Conservation (phyloP, 352 stramenopile species). For the Globisporangium echinulatum region DNA sequence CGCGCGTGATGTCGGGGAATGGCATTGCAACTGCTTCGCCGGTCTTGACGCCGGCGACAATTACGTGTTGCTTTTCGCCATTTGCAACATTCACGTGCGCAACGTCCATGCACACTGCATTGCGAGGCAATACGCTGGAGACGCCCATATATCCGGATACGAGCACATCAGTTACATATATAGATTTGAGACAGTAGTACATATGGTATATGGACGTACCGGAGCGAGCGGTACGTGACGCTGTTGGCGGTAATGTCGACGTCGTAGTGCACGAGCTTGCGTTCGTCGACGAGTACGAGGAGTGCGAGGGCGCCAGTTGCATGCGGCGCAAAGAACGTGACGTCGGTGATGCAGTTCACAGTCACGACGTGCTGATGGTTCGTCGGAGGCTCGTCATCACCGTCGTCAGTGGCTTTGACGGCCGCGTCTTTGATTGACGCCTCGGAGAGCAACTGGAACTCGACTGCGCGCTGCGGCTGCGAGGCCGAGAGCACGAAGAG, state of each 20-base stretch:
- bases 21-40: conserved; percentile 74
- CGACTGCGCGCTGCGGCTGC: conserved; percentile 17
- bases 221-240: conserved; percentile 31
- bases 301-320: conserved; percentile 21
- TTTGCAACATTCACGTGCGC: conserved; percentile 20
- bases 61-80: conserved; percentile 34
- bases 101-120: conserved; percentile 62
- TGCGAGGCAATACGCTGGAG: conserved; percentile 44
- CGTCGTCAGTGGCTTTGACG: conserved; percentile 14
- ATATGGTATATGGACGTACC: conserved; percentile 3
- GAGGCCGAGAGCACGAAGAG: conserved; percentile 44
- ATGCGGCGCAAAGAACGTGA: conserved; percentile 29
- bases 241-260: conserved; percentile 32
- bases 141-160: too few species aligned
- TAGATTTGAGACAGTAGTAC: too few species aligned
- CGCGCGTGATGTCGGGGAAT: conserved; percentile 58
- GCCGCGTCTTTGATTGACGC: conserved; percentile 12
- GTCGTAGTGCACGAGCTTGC: conserved; percentile 72
- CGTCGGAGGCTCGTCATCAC: conserved; percentile 24
- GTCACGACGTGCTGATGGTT: conserved; percentile 15
- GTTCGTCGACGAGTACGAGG: conserved; percentile 61
- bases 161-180: too few species aligned
- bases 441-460: conserved; percentile 36
- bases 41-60: conserved; percentile 77
- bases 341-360: conserved; percentile 37